phyloP scores from a whole-genome alignment of 257 asterid genomes.

The Salvia miltiorrhiza region DNA sequence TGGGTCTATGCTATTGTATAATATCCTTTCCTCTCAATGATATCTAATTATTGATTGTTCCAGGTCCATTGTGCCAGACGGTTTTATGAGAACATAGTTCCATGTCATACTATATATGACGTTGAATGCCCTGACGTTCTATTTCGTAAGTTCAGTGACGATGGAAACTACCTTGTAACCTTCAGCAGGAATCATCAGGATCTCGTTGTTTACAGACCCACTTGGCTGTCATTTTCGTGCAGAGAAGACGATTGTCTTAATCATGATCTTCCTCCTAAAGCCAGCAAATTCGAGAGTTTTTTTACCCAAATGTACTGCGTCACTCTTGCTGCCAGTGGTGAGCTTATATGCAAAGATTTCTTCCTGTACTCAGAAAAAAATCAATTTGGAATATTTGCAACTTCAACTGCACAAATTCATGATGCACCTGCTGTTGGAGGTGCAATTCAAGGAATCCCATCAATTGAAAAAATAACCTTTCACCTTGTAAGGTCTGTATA shows the following conservation, averaged over 20 bases:
- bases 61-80: constrained; percentile 71
- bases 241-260: constrained; percentile 55
- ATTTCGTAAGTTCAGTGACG: constrained; percentile 96
- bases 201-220: constrained; percentile 83
- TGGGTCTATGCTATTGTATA: constrained; percentile 8
- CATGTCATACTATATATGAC: constrained; percentile 75
- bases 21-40: constrained; percentile 6
- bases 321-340: constrained; percentile 77
- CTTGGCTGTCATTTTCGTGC: constrained; percentile 90
- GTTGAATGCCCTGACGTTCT: constrained; percentile 89
- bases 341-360: constrained; percentile 93
- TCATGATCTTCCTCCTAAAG: constrained; percentile 73
- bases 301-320: constrained; percentile 73
- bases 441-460: constrained; percentile 87
- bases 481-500: constrained; percentile 82
- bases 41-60: constrained; percentile 21
- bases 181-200: constrained; percentile 94
- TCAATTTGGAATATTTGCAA: constrained; percentile 85
- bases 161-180: constrained; percentile 84
- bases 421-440: constrained; percentile 90
- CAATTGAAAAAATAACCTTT: constrained; percentile 83
- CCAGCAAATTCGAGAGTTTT: constrained; percentile 86
- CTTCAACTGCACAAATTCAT: constrained; percentile 84
- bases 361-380: constrained; percentile 71
- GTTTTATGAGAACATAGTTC: constrained; percentile 92